These are phyloP conservation scores for Meripilus lineatus DNA, from an alignment of 1,284 basidiomycete species.

Conservation along the genomic window DNA sequence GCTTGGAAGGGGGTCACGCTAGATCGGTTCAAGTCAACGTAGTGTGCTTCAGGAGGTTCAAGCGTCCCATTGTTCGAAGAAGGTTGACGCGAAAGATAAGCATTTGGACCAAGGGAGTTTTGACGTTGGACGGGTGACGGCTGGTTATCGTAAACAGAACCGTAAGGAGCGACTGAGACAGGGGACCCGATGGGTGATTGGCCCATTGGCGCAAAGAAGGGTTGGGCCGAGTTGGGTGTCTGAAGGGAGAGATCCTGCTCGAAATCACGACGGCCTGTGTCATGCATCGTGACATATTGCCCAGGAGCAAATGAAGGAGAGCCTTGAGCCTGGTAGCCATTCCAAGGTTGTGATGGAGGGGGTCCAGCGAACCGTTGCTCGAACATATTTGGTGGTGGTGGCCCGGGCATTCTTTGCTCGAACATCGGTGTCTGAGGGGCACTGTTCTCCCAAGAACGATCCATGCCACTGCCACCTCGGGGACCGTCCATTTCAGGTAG, in stretches of 20 bases:
- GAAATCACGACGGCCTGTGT: slow-evolving; percentile 15
- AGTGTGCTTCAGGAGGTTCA: slow-evolving; percentile 32
- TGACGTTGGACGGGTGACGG: slow-evolving; percentile 15
- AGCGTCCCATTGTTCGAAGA: slow-evolving; percentile 11
- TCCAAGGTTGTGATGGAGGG: slow-evolving; percentile 8
- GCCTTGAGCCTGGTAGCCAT: slow-evolving; percentile 6
- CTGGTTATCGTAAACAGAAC: slow-evolving; percentile 20
- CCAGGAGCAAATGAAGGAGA: slow-evolving; percentile 22
- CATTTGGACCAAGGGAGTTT: slow-evolving; percentile 11
- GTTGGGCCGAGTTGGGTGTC: slow-evolving; percentile 24
- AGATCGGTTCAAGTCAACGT: slow-evolving; percentile 57
- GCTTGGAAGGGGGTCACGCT: slow-evolving; percentile 72
- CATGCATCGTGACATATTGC: slow-evolving; percentile 16
- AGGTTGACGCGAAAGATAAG: slow-evolving; percentile 19
- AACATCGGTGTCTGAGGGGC: slow-evolving; percentile 28
- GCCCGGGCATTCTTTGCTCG: slow-evolving; percentile 27
- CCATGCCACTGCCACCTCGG: slow-evolving; percentile 17
- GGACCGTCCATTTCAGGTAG: slow-evolving; percentile 47
- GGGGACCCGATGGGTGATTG: slow-evolving; percentile 29
- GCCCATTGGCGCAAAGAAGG: slow-evolving; percentile 32
- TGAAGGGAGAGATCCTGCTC: slow-evolving; percentile 13
- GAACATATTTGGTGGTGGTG: background rate
- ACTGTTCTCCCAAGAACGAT: slow-evolving; percentile 14
- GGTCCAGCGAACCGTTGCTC: background rate
- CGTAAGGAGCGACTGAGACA: slow-evolving; percentile 22